Evolutionary conservation across 192 early-diverging fungal genomes (phyloP).

Genomic region (Backusella psychrophila): DNA sequence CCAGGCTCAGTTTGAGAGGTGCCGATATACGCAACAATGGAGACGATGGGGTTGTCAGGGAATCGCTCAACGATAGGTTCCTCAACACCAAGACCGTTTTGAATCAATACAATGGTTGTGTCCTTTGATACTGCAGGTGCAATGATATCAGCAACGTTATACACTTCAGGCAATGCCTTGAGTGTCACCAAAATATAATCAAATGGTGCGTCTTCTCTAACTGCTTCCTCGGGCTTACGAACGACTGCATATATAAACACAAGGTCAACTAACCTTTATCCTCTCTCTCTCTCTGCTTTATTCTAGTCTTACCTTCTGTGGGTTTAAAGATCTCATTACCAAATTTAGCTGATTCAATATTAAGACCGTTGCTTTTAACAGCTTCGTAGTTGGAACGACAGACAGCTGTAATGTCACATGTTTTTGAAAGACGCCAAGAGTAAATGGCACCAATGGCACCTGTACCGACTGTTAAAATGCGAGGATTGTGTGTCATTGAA

Average conservation of each 20-base stretch:
- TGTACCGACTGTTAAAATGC: conserved; percentile 49
- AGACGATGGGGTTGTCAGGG: conserved; percentile 59
- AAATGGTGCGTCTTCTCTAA: conserved; percentile 36
- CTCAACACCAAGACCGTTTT: conserved; percentile 73
- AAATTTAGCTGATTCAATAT: conserved; percentile 53
- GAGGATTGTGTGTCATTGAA: not conserved
- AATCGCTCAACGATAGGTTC: conserved; percentile 54
- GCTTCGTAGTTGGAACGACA: conserved; percentile 68
- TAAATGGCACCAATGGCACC: conserved; percentile 69
- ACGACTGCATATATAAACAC: conserved; percentile 31
- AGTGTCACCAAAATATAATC: conserved; percentile 64
- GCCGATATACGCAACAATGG: conserved; percentile 62
- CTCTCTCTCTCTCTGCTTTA: not conserved
- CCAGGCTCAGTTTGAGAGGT: conserved; percentile 55
- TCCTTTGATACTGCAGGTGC: conserved; percentile 47
- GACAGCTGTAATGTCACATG: conserved; percentile 53
- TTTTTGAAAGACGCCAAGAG: conserved; percentile 60
- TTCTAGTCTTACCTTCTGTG: conserved; percentile 34
- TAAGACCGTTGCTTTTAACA: conserved; percentile 52
- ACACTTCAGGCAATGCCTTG: conserved; percentile 65
- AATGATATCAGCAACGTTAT: conserved; percentile 57
- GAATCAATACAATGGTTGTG: conserved; percentile 64
- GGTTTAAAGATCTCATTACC: conserved; percentile 57
- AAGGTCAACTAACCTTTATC: not conserved
- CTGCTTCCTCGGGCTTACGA: conserved; percentile 41